Evolutionary conservation across 129 eudicot species (phyloP).

Genomic region (Logfia minima): DNA sequence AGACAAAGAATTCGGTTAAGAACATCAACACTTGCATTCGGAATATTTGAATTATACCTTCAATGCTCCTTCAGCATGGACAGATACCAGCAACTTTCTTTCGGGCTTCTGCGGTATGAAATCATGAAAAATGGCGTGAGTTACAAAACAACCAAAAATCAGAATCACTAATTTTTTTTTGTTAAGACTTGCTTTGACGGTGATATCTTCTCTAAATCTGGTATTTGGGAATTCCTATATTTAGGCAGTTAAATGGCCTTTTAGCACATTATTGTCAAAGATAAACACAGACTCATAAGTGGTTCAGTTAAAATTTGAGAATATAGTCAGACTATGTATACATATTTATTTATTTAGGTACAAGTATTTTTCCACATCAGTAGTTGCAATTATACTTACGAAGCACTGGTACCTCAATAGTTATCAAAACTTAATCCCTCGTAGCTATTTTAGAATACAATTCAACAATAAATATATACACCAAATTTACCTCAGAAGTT

Average conservation of each 20-base stretch:
- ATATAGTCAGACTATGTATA: background rate
- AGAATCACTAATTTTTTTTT: background rate
- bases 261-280: background rate
- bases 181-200: background rate
- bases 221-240: background rate
- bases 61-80: constrained; percentile 95
- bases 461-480: background rate
- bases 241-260: background rate
- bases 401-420: constrained; percentile 1
- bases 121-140: constrained; percentile 9
- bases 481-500: constrained; percentile 64
- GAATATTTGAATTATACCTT: constrained; percentile 54
- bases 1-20: background rate
- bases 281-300: background rate
- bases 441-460: background rate
- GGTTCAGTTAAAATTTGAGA: background rate
- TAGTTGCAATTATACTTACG: background rate
- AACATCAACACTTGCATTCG: background rate
- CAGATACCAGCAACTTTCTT: constrained; percentile 75
- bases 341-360: background rate
- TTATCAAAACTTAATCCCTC: constrained; percentile 11
- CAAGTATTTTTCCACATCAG: background rate
- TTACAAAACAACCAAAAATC: constrained; percentile 14
- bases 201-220: background rate
- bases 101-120: constrained; percentile 67